phyloP scores from a whole-genome alignment of 2,329 filamentous ascomycete species.

The Neoarthrinium moseri region DNA sequence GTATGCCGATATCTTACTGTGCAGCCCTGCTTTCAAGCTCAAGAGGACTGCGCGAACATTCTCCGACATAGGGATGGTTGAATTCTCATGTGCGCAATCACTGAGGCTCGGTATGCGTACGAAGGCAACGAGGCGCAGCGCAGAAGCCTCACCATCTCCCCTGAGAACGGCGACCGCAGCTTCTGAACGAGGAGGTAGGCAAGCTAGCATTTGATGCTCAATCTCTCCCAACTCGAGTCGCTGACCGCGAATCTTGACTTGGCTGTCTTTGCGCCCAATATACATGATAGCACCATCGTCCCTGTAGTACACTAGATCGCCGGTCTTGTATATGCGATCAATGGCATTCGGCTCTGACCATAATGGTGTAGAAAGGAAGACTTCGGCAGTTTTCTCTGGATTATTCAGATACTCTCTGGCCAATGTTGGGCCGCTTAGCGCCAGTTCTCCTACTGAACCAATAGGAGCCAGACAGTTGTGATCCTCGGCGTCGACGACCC shows the following conservation, averaged over 20 bases:
- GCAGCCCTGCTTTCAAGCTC: background rate
- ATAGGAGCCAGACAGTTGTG: conserved; percentile 11
- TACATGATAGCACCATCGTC: conserved; percentile 28
- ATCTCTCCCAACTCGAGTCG: conserved; percentile 12
- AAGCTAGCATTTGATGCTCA: conserved; percentile 14
- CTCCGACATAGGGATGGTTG: background rate
- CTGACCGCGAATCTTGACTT: conserved; percentile 12
- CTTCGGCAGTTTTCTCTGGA: conserved; percentile 13
- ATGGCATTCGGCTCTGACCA: conserved; percentile 11
- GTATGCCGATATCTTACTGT: conserved; percentile 6
- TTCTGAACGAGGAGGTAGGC: conserved; percentile 5
- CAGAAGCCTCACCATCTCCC: background rate
- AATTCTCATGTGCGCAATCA: background rate
- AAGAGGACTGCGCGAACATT: background rate
- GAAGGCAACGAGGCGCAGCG: conserved; percentile 5
- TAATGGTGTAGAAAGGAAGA: conserved; percentile 21
- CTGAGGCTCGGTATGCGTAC: background rate
- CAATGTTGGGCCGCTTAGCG: conserved; percentile 14
- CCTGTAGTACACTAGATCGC: conserved; percentile 36
- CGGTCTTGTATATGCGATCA: conserved; percentile 34
- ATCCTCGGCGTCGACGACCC: conserved; percentile 10
- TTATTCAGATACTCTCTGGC: conserved; percentile 30
- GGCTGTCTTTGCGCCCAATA: conserved; percentile 11
- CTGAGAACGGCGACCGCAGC: conserved; percentile 5
- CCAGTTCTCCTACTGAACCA: conserved; percentile 16